Conservation (phyloP, 2,329 filamentous ascomycete genomes). For the Helotiales sp. region DNA sequence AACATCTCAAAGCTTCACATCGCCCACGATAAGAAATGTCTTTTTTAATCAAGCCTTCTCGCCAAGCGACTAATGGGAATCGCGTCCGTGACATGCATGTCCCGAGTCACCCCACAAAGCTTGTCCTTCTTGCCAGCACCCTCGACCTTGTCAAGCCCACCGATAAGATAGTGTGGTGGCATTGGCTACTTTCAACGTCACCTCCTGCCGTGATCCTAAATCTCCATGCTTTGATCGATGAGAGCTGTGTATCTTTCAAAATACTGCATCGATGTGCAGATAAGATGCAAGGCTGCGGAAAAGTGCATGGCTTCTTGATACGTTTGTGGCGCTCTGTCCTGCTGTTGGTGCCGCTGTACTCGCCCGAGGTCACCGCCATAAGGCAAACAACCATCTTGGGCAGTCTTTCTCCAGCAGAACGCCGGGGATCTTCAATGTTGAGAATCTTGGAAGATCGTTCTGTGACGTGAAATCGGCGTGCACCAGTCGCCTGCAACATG, state of each 20-base stretch:
- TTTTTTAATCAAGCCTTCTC: background rate
- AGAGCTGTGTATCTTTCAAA: too few species aligned
- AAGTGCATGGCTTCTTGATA: background rate
- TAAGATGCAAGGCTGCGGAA: background rate
- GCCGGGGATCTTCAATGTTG: too few species aligned
- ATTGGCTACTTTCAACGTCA: background rate
- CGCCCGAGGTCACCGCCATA: too few species aligned
- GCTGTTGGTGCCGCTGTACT: too few species aligned
- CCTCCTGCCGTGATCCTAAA: background rate
- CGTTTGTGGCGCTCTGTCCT: background rate
- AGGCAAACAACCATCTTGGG: too few species aligned
- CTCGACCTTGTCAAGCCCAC: background rate
- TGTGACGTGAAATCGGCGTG: too few species aligned
- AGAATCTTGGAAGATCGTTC: too few species aligned
- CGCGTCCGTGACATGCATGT: background rate
- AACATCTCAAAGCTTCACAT: too few species aligned
- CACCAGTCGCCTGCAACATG: too few species aligned
- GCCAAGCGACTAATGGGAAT: background rate
- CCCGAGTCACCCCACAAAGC: background rate
- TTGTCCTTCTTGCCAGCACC: background rate
- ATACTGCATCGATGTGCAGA: background rate
- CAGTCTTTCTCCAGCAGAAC: too few species aligned
- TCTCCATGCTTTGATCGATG: background rate
- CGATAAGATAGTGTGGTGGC: background rate
- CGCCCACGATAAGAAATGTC: background rate